Base-by-base conservation (phyloP, 2,329 filamentous ascomycete species). In the Neonectria sp. region DNA sequence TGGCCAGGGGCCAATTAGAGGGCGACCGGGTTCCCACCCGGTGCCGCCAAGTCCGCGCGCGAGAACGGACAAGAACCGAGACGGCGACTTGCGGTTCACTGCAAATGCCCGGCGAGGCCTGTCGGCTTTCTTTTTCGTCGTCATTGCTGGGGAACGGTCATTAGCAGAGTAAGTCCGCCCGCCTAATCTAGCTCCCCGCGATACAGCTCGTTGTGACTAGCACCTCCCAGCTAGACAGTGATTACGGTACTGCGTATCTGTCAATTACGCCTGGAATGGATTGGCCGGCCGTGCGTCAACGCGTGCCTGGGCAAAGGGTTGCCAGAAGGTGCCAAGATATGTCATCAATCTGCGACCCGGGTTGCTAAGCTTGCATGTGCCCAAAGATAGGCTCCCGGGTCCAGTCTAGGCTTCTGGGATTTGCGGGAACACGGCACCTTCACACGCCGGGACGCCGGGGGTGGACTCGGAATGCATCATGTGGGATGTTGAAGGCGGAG, bases 351-450 rank as follows among this genome's bases (percentile, higher is more conserved):
- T 62, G 68, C 66, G 63, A 65, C 68, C 37, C n/a, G 15, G 37
- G 37, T 6, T 40, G 37, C 37, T 46, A 59, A 46, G 67, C 55
- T 70, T 63, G 55, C 64, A 68, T 68, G 68, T 67, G 71, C 58
- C 62, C 68, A 68, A 60, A 73, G 73, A 75, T 71, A 69, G 69
- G 65, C 57, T 56, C 60, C 67, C 63, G 68, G 61, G 61, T 58
- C 63, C 67, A 59, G 61, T 60, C 61, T 62, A 25, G 29, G 33
- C 35, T 43, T 48, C 45, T 48, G 45, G 55, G 63, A 51, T 48
- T 55, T 48, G 60, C 67, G 63, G 58, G 60, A 51, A 46, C 35
- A 37, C 58, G 60, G 64, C 52, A 45, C 29, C 60, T 31, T 53
- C 48, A 49, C 58, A 45, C 56, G 57, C 55, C 51, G 52, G 67